Percentiles rank a stretch among this genome's conserved stretches.
Conservation (phyloP, 495 filamentous ascomycete genomes). For the Trichoderma asperelloides region DNA sequence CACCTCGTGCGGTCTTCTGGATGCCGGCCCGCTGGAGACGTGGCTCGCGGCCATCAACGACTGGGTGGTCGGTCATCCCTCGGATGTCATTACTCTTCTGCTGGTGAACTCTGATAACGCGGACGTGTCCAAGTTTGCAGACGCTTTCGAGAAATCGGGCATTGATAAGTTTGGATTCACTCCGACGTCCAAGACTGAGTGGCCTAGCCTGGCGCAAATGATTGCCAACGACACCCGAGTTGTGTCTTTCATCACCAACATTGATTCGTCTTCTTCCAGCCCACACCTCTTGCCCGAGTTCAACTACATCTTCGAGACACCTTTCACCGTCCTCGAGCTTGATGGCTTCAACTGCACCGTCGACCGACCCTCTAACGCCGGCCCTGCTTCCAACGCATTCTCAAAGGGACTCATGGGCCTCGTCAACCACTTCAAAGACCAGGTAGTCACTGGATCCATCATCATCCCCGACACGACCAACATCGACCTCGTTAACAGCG, state of each 20-base stretch:
- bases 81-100: slow-evolving; percentile 62
- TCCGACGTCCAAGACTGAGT: slow-evolving; percentile 36
- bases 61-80: slow-evolving; percentile 57
- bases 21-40: slow-evolving; percentile 49
- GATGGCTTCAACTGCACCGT: slow-evolving; percentile 50
- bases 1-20: slow-evolving; percentile 52
- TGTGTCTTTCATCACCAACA: slow-evolving; percentile 52
- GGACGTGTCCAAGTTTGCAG: slow-evolving; percentile 38
- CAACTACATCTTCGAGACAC: slow-evolving; percentile 61
- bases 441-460: slow-evolving; percentile 45
- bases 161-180: slow-evolving; percentile 51
- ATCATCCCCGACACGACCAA: slow-evolving; percentile 46
- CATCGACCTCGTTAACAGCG: slow-evolving; percentile 48
- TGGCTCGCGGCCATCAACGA: slow-evolving; percentile 50
- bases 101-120: slow-evolving; percentile 58
- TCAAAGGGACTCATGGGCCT: slow-evolving; percentile 41
- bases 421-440: slow-evolving; percentile 67
- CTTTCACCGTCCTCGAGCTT: slow-evolving; percentile 50
- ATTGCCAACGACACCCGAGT: slow-evolving; percentile 52
- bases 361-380: slow-evolving; percentile 44
- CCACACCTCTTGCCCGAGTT: slow-evolving; percentile 65
- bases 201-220: slow-evolving; percentile 57
- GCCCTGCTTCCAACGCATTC: slow-evolving; percentile 38
- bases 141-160: slow-evolving; percentile 44
- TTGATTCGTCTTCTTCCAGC: slow-evolving; percentile 36